phyloP scores from a whole-genome alignment of 2,329 filamentous ascomycete species.

The Fusarium secorum region DNA sequence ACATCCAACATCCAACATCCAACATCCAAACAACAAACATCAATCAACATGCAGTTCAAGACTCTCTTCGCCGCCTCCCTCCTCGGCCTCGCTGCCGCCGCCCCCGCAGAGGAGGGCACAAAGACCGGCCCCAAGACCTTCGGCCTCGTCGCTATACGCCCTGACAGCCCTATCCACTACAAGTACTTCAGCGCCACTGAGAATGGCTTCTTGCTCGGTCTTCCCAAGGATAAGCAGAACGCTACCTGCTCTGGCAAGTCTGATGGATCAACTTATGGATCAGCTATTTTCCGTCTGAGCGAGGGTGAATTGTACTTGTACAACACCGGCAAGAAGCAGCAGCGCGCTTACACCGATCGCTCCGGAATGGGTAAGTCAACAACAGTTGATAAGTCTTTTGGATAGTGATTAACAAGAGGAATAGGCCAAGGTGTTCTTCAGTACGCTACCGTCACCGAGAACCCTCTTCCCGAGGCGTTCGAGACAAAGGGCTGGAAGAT shows the following conservation, averaged over 20 bases:
- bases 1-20: neutral
- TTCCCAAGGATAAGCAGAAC: constrained; percentile 49
- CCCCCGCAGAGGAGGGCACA: neutral
- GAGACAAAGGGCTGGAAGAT: constrained; percentile 60
- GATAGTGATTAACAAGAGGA: too few species aligned
- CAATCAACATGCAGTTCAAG: constrained; percentile 39
- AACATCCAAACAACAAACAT: neutral
- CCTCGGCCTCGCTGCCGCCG: constrained; percentile 23
- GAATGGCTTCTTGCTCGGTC: constrained; percentile 54
- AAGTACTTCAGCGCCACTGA: constrained; percentile 53
- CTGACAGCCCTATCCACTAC: constrained; percentile 59
- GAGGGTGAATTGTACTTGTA: constrained; percentile 59
- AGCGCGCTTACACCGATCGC: constrained; percentile 63
- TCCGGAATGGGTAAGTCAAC: constrained; percentile 67
- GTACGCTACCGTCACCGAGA: constrained; percentile 55
- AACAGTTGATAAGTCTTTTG: too few species aligned
- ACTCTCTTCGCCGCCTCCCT: constrained; percentile 29
- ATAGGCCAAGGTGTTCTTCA: constrained; percentile 61
- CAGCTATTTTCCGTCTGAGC: constrained; percentile 57
- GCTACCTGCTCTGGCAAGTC: constrained; percentile 56
- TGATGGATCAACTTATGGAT: constrained; percentile 48
- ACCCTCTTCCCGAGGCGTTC: constrained; percentile 46
- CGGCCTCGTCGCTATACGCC: constrained; percentile 57
- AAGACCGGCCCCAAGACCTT: constrained; percentile 47
- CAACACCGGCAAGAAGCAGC: constrained; percentile 48